Conservation (phyloP, 148 eudicot genomes). For the Rhododendron williamsianum region DNA sequence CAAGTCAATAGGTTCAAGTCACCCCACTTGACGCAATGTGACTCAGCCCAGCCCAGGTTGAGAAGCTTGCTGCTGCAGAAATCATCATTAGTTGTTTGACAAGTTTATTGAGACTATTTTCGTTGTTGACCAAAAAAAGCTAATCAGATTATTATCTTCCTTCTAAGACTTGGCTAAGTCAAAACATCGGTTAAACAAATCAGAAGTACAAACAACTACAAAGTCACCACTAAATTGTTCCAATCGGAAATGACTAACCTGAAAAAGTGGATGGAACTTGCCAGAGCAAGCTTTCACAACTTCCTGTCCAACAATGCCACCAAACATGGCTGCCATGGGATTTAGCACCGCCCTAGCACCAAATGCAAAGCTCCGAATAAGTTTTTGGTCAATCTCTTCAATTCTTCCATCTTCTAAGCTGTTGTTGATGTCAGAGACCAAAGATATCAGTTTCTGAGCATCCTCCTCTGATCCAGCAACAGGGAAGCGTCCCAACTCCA, state of each 20-base stretch:
- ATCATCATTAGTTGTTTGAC: neutral
- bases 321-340: slow-evolving; percentile 99
- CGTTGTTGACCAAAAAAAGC: neutral
- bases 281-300: slow-evolving; percentile 96
- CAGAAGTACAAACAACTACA: neutral
- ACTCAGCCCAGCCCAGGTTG: neutral
- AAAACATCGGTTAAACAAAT: neutral
- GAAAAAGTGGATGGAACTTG: slow-evolving; percentile 88
- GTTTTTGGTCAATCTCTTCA: slow-evolving; percentile 57
- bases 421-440: slow-evolving; percentile 40
- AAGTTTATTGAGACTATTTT: neutral
- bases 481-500: slow-evolving; percentile 49
- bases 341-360: slow-evolving; percentile 85
- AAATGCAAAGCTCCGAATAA: slow-evolving; percentile 66
- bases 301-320: slow-evolving; percentile 93
- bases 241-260: slow-evolving; percentile 37
- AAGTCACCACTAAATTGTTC: neutral
- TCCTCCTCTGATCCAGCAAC: slow-evolving; percentile 69
- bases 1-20: neutral
- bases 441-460: slow-evolving; percentile 58
- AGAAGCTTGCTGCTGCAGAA: neutral
- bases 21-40: neutral
- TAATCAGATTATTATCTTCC: neutral
- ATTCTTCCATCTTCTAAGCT: slow-evolving; percentile 41
- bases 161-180: neutral